These are phyloP conservation scores for Acanthamoeba lenticulata DNA, from an alignment of 208 protist genomes.

Conservation along the genomic window DNA sequence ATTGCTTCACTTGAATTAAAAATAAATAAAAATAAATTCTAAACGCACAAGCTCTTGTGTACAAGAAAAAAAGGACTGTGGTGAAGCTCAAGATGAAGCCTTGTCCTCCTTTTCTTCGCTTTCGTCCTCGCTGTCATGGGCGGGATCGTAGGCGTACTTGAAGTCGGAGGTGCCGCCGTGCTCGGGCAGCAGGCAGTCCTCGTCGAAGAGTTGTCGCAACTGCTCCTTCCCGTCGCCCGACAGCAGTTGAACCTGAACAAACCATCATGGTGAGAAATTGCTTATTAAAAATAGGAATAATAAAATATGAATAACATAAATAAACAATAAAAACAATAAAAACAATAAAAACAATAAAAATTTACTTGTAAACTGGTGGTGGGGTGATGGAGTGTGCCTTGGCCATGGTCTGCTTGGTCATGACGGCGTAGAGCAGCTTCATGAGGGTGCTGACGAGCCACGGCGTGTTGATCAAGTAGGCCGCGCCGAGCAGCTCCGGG, in stretches of 20 bases:
- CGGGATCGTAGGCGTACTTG: not conserved
- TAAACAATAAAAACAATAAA: not conserved
- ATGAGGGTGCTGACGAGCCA: slow-evolving; percentile 12
- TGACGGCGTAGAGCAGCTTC: slow-evolving; percentile 1
- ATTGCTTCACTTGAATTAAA: too few relatives aligned
- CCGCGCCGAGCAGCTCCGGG: not conserved
- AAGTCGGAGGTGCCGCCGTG: slow-evolving; percentile 24
- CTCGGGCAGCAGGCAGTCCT: slow-evolving; percentile 27
- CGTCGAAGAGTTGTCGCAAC: not conserved
- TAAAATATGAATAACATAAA: not conserved
- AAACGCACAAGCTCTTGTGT: too few relatives aligned
- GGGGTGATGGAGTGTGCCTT: not conserved
- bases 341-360: not conserved
- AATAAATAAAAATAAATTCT: too few relatives aligned
- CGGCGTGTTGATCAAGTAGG: slow-evolving; percentile 15
- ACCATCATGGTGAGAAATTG: too few relatives aligned
- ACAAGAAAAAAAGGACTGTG: too few relatives aligned
- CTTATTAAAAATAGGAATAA: too few relatives aligned
- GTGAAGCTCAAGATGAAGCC: too few relatives aligned
- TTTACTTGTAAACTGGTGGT: not conserved
- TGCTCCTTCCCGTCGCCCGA: not conserved
- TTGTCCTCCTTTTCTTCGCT: not conserved
- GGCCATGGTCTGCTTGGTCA: slow-evolving; percentile 24
- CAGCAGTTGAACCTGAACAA: not conserved
- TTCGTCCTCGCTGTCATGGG: not conserved